These are phyloP conservation scores for Moniliophthora roreri DNA, from an alignment of 1,284 basidiomycete species.

Conservation along the genomic window DNA sequence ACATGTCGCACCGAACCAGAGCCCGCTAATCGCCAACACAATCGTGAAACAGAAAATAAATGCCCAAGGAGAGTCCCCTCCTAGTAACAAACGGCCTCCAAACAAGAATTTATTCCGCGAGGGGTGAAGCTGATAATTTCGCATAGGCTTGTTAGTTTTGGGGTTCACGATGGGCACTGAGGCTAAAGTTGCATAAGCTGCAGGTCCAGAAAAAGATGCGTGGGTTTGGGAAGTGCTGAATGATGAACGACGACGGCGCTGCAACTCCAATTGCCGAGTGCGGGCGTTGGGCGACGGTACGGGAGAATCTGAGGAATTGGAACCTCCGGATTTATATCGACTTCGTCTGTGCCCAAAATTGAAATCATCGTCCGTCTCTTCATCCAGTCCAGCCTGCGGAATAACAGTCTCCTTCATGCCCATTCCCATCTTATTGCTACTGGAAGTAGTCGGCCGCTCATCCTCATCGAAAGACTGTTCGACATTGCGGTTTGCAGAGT, in stretches of 20 bases:
- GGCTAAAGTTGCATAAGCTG: slow-evolving; percentile 33
- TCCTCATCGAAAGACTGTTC: slow-evolving; percentile 26
- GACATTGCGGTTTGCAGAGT: slow-evolving; percentile 25
- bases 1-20: slow-evolving; percentile 84
- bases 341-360: no score
- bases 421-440: background rate
- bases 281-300: no score
- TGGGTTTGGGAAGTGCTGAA: slow-evolving; percentile 13
- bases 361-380: no score
- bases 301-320: no score
- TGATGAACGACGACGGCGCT: slow-evolving; percentile 4
- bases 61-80: slow-evolving; percentile 82
- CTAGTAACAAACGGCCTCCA: slow-evolving; percentile 70
- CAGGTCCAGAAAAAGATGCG: slow-evolving; percentile 30
- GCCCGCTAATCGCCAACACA: slow-evolving; percentile 65
- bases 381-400: no score
- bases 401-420: background rate
- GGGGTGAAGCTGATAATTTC: slow-evolving; percentile 62
- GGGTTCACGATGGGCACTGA: slow-evolving; percentile 45
- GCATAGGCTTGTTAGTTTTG: slow-evolving; percentile 41
- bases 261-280: no score
- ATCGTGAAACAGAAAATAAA: slow-evolving; percentile 67
- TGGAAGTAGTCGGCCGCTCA: slow-evolving; percentile 7
- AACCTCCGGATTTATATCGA: no score
- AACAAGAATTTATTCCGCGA: slow-evolving; percentile 79